These are phyloP conservation scores for Podaxis rugospora DNA, from an alignment of 768 basidiomycete genomes.

Conservation along the genomic window DNA sequence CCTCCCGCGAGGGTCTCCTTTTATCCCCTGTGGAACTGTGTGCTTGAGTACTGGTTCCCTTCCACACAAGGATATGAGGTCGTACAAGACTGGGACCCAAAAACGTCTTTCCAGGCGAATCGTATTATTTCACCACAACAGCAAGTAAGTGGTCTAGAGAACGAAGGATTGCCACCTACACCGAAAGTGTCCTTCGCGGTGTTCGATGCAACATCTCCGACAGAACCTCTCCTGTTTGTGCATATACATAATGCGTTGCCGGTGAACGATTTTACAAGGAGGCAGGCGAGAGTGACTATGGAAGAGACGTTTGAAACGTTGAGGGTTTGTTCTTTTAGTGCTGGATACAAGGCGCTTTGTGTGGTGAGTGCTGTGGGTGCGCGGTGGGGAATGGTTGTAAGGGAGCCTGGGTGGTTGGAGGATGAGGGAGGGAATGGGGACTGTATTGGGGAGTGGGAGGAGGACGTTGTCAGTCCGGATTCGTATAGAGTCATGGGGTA, in stretches of 20 bases:
- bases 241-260: neutral
- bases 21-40: neutral
- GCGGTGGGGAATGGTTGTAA: constrained; percentile 2
- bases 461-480: constrained; percentile 5
- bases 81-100: constrained; percentile 4
- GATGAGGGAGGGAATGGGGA: constrained; percentile 1
- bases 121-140: neutral
- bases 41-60: constrained; percentile 7
- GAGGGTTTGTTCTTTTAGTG: constrained; percentile 1
- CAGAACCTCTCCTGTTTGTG: constrained; percentile 3
- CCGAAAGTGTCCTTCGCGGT: neutral
- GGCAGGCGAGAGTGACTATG: neutral
- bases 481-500: constrained; percentile 14
- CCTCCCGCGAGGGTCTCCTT: neutral
- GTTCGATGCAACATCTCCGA: neutral
- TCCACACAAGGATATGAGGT: neutral
- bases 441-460: constrained; percentile 16
- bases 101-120: neutral
- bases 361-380: constrained; percentile 1
- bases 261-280: neutral
- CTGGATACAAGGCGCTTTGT: neutral
- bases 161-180: neutral
- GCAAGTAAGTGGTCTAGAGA: too few relatives aligned
- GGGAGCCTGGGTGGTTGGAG: neutral
- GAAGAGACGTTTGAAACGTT: constrained; percentile 3